These are phyloP conservation scores for Aphanomyces stellatus DNA, from an alignment of 352 stramenopile species.

Conservation along the genomic window DNA sequence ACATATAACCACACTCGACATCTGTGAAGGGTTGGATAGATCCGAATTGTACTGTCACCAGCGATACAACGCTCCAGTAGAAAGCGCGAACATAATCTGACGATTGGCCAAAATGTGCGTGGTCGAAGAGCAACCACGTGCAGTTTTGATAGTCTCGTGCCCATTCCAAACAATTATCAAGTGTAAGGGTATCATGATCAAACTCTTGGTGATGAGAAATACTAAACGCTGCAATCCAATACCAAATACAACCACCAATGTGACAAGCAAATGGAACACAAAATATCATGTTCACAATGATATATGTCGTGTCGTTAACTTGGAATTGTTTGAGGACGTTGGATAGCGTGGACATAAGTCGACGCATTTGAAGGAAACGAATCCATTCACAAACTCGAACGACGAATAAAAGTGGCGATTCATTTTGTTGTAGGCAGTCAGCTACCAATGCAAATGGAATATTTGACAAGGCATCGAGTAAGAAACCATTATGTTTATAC, in stretches of 20 bases:
- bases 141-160: slow-evolving; percentile 33
- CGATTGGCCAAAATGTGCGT: slow-evolving; percentile 44
- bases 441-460: slow-evolving; percentile 45
- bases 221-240: neutral
- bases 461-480: slow-evolving; percentile 43
- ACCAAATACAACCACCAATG: neutral
- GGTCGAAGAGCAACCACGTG: slow-evolving; percentile 60
- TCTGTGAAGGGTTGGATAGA: slow-evolving; percentile 69
- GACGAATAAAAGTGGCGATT: neutral
- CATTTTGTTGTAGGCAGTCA: slow-evolving; percentile 28
- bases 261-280: slow-evolving; percentile 11
- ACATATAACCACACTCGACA: slow-evolving; percentile 51
- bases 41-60: slow-evolving; percentile 64
- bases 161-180: slow-evolving; percentile 31
- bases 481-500: slow-evolving; percentile 46
- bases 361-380: slow-evolving; percentile 1
- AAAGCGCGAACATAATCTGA: slow-evolving; percentile 48
- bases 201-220: neutral
- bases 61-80: slow-evolving; percentile 61
- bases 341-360: neutral
- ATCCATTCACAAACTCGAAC: slow-evolving; percentile 11
- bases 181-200: slow-evolving; percentile 24
- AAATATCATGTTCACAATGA: slow-evolving; percentile 11
- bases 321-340: neutral
- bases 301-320: slow-evolving; percentile 5